Conservation (phyloP, 331 rosid species). For the Cucumis variabilis region DNA sequence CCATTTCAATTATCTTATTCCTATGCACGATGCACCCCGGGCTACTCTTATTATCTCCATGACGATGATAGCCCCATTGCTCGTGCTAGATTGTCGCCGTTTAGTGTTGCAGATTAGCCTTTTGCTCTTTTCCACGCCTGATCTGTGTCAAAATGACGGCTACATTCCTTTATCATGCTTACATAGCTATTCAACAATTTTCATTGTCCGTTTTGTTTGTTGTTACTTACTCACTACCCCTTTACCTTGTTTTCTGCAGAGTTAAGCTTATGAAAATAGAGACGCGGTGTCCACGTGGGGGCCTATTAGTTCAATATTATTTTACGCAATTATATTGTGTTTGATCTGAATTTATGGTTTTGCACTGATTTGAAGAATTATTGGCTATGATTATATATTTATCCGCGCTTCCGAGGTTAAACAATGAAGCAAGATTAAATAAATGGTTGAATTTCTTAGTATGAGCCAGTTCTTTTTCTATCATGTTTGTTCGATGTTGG, state of each 20-base stretch:
- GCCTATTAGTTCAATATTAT: constrained; percentile 33
- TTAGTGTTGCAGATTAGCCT: constrained; percentile 84
- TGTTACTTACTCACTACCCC: constrained; percentile 73
- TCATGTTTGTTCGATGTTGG: no score
- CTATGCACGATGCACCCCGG: constrained; percentile 86
- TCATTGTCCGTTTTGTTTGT: no score
- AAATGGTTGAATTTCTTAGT: no score
- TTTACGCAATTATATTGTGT: no score
- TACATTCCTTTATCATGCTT: constrained; percentile 28
- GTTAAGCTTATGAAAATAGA: constrained; percentile 21
- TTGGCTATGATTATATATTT: background rate
- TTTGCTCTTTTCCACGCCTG: constrained; percentile 45
- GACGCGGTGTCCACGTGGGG: constrained; percentile 84
- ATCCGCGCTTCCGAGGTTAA: no score
- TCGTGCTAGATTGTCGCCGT: constrained; percentile 73
- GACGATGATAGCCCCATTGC: constrained; percentile 82
- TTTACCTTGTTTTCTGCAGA: constrained; percentile 67
- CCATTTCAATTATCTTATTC: rapidly evolving
- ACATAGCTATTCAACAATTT: no score
- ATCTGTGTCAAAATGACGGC: constrained; percentile 83
- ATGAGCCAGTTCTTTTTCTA: no score
- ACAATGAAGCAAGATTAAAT: no score
- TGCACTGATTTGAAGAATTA: background rate
- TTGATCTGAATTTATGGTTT: background rate
- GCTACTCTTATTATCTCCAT: constrained; percentile 61